Evolutionary conservation across 805 yeast species (phyloP), one percentile per base, ranked within the genome.

Genomic region (Sugiyamaella lignohabitans): DNA sequence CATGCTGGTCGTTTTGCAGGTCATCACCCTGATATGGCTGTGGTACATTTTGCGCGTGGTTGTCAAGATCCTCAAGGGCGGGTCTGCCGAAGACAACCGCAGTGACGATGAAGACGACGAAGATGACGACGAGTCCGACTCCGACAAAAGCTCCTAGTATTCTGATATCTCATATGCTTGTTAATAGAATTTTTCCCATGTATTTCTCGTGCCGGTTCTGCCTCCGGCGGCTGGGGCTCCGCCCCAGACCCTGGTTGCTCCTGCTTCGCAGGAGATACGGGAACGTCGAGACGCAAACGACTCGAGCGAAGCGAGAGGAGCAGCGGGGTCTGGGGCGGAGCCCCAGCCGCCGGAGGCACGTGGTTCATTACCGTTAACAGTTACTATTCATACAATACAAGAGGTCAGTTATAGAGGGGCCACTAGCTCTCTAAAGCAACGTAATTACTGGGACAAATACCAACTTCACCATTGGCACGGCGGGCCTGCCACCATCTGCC

Each of bases 401-500:
- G 32, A 14, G 32, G 32, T n/a, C n/a, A n/a, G n/a, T n/a, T n/a
- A n/a, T n/a, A n/a, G n/a, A n/a, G 14, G 32, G 8, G 8, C 14
- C 8, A 14, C 14, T 35, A 17, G 21, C 21, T 35, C 11, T 42
- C 45, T 23, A 88, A 71, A 65, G 86, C 86, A 41, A 91, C 89
- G 61, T 91, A 91, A 66, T 91, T 93, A 58, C 95, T 83, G 43
- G 98, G 98, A 65, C 96, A 88, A 59, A 91, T 91, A 55, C 98
- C 98, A 38, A 87, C 84, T 63, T 88, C 93, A 29, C 98, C 98
- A 56, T 79, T 84, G 5, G 83, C 74, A 60, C 89, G 78, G 64
- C 84, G 79, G 36, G 96, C 97, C 68, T 88, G 96, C 98, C 98
- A 91, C 98, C 98, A 91, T 68, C 94, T 82, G 40, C 97, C 97